Base-by-base conservation (phyloP, 106 monocot genomes). In the Allium cepa region DNA sequence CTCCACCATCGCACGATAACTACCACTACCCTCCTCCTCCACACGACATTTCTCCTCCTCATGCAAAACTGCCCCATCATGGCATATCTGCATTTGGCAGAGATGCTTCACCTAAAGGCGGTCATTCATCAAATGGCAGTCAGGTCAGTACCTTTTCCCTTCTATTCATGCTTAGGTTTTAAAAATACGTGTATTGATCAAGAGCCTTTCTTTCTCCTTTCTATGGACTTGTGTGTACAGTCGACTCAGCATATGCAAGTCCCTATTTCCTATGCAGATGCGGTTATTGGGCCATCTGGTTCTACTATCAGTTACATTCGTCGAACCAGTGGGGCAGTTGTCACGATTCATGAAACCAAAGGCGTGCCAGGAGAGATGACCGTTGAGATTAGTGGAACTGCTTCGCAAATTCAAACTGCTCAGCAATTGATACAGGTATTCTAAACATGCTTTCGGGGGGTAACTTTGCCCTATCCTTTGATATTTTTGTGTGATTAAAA, bases 341-440 rank as follows among this genome's bases (percentile, higher is more conserved):
- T 96, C 47, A 91, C 88, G 17, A 91, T 96, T 69, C 91, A 92
- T 59, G 95, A 96, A 77, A 79, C 87, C 22, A 87, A 84, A 63
- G 88, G 91, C 53, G 82, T 84, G 11, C 91, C 95, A 56, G 91
- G 88, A 49, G 91, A 96, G 66, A 96, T 96, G 95, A 96, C 95
- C 3, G 95, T 96, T 53, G 95, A 96, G 76, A 86, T 96, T 56
- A 86, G 71, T 73, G 95, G 95, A 7, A 88, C 74, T 72, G 85
- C 79, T 53, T 69, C 86, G 17, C 91, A 96, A 76, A 82, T 91
- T 60, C 91, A 95, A 73, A 74, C 88, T 71, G 95, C 91, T 60
- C 88, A 91, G 73, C 95, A 95, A 62, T 72, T 95, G 79, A 82
- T 95, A 64, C 91, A 95, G 95, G 95, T 50, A 36, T 36, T 36